These are phyloP conservation scores for Stentor coeruleus DNA, from an alignment of 73 alveolate species.

Conservation along the genomic window DNA sequence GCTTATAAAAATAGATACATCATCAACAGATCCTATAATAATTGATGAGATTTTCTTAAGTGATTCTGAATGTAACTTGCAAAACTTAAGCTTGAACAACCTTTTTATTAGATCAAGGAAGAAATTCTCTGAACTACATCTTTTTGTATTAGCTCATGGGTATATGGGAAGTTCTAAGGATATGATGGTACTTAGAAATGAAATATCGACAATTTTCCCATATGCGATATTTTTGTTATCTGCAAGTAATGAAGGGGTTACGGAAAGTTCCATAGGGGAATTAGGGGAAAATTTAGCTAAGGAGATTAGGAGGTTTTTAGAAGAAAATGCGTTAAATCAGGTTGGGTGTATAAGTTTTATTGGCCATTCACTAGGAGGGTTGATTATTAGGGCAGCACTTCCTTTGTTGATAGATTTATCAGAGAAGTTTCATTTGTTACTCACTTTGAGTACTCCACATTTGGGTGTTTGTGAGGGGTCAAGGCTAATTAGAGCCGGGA, in stretches of 20 bases:
- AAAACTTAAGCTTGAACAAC: not conserved
- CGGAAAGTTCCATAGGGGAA: conserved; percentile 84
- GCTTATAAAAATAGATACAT: conserved; percentile 50
- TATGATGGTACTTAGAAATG: conserved; percentile 86
- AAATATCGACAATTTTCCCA: conserved; percentile 83
- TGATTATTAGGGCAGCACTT: conserved; percentile 88
- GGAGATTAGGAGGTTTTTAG: conserved; percentile 81
- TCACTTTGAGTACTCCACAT: conserved; percentile 87
- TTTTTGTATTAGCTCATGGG: conserved; percentile 95
- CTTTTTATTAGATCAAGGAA: conserved; percentile 8
- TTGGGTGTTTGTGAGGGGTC: conserved; percentile 73
- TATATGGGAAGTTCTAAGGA: conserved; percentile 95
- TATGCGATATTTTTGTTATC: conserved; percentile 85
- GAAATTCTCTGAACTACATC: conserved; percentile 43
- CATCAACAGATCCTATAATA: not conserved
- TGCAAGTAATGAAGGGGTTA: conserved; percentile 83
- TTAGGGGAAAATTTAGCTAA: conserved; percentile 93
- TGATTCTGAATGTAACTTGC: not conserved
- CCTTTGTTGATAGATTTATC: conserved; percentile 69
- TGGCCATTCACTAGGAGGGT: conserved; percentile 91
- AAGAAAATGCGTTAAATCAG: conserved; percentile 76
- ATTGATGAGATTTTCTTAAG: not conserved
- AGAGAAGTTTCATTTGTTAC: conserved; percentile 68
- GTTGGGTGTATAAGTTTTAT: conserved; percentile 63
- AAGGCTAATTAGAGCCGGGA: conserved; percentile 87